phyloP scores from a whole-genome alignment of 768 basidiomycete species.

The Paxillus ammoniavirescens region DNA sequence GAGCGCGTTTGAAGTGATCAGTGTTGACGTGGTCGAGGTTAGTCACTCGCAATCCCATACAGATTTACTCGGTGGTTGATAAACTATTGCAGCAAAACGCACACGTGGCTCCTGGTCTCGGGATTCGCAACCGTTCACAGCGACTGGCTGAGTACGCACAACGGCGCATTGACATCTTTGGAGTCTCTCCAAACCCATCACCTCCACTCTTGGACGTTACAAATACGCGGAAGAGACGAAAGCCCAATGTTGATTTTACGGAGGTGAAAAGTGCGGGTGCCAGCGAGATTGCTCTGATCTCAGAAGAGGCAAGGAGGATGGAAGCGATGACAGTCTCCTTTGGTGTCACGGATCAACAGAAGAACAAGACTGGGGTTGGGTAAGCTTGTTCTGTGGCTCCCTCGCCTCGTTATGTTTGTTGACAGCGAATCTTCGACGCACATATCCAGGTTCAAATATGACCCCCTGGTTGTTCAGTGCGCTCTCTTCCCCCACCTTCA shows the following conservation, averaged over 20 bases:
- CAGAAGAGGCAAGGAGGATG: slow-evolving; percentile 41
- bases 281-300: slow-evolving; percentile 21
- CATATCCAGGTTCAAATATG: slow-evolving; percentile 50
- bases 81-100: slow-evolving; percentile 43
- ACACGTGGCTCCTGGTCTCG: slow-evolving; percentile 51
- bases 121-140: slow-evolving; percentile 62
- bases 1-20: slow-evolving; percentile 69
- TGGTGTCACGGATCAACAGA: slow-evolving; percentile 32
- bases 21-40: slow-evolving; percentile 64
- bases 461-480: slow-evolving; percentile 40
- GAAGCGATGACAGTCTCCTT: slow-evolving; percentile 49
- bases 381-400: slow-evolving; percentile 25
- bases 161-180: slow-evolving; percentile 49
- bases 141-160: slow-evolving; percentile 66
- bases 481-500: slow-evolving; percentile 43
- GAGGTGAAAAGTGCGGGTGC: slow-evolving; percentile 20
- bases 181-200: slow-evolving; percentile 23
- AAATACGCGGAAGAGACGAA: slow-evolving; percentile 30
- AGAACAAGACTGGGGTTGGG: slow-evolving; percentile 43
- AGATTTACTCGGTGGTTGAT: slow-evolving; percentile 3
- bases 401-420: not conserved
- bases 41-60: slow-evolving; percentile 20
- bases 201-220: slow-evolving; percentile 34
- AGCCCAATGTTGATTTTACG: slow-evolving; percentile 24
- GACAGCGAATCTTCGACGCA: not conserved